Evolutionary conservation across 2,329 filamentous ascomycete genomes (phyloP).

Genomic region (Pseudovirgaria hyperparasitica): DNA sequence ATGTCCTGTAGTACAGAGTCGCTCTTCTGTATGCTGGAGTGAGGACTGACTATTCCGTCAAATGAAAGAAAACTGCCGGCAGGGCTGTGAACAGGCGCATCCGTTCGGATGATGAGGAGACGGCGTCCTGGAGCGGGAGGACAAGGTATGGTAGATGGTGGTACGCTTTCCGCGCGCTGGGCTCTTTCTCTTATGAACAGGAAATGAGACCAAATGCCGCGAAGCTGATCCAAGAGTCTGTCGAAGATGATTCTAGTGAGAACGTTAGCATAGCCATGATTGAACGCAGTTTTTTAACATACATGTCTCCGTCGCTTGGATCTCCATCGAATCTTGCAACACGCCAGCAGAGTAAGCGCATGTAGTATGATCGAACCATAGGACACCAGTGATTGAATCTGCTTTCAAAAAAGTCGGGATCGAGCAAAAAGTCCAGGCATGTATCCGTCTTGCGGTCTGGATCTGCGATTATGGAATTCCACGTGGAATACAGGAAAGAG

Average conservation of each 20-base stretch:
- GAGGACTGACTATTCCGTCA: slow-evolving; percentile 39
- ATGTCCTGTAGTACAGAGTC: slow-evolving; percentile 10
- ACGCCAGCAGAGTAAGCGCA: slow-evolving; percentile 82
- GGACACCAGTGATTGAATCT: slow-evolving; percentile 93
- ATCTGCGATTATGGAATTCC: slow-evolving; percentile 58
- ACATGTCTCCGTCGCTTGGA: slow-evolving; percentile 53
- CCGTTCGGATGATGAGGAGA: slow-evolving; percentile 80
- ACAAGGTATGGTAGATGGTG: slow-evolving; percentile 67
- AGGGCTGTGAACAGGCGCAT: slow-evolving; percentile 44
- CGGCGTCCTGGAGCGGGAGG: slow-evolving; percentile 73
- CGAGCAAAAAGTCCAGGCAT: slow-evolving; percentile 63
- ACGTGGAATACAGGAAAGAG: slow-evolving; percentile 67
- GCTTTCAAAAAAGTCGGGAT: slow-evolving; percentile 61
- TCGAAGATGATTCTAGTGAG: slow-evolving; percentile 52
- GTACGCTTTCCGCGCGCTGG: slow-evolving; percentile 40
- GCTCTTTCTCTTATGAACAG: slow-evolving; percentile 59
- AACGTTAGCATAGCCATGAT: slow-evolving; percentile 8
- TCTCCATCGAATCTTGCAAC: slow-evolving; percentile 64
- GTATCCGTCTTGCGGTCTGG: slow-evolving; percentile 54
- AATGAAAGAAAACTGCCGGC: slow-evolving; percentile 48
- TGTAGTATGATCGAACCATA: slow-evolving; percentile 88
- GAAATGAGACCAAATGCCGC: slow-evolving; percentile 67
- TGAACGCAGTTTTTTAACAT: slow-evolving; percentile 26
- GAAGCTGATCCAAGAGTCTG: slow-evolving; percentile 53
- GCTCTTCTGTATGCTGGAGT: slow-evolving; percentile 14